phyloP scores from a whole-genome alignment of 2,329 filamentous ascomycete species.

The Sphaerulina populicola region DNA sequence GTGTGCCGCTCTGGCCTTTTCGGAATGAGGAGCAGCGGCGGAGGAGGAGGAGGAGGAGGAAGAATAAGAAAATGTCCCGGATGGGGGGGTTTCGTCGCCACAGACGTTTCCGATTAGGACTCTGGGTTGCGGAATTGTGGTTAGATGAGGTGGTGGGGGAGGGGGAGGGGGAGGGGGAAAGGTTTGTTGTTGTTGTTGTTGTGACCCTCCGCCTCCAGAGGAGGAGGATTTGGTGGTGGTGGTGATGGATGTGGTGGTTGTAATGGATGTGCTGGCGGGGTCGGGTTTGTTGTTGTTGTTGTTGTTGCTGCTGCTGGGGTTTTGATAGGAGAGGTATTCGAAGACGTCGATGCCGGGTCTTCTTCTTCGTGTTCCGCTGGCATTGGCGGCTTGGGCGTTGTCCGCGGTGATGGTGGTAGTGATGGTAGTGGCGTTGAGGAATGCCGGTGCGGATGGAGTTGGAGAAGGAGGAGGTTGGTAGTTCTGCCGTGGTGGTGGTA shows the following conservation, averaged over 20 bases:
- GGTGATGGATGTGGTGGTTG: too few species aligned
- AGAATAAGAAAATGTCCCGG: too few species aligned
- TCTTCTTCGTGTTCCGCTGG: not conserved
- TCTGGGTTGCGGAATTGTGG: too few species aligned
- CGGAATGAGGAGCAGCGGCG: not conserved
- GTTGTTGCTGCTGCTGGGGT: not conserved
- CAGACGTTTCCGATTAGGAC: too few species aligned
- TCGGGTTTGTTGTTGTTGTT: not conserved
- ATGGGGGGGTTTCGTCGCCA: too few species aligned
- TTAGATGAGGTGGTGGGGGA: too few species aligned
- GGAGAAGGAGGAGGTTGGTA: not conserved
- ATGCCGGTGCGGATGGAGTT: not conserved
- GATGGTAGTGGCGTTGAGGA: not conserved
- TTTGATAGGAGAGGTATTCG: not conserved
- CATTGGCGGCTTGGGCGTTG: not conserved
- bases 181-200: too few species aligned
- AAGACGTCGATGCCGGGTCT: not conserved
- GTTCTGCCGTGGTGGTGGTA: not conserved
- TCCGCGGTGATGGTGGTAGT: not conserved
- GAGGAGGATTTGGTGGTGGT: too few species aligned
- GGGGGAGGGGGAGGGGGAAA: too few species aligned
- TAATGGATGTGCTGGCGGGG: not conserved
- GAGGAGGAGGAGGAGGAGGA: not conserved
- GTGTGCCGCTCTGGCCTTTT: not conserved
- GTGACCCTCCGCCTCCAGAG: not conserved